phyloP scores from a whole-genome alignment of 2,329 filamentous ascomycete species.

The Nigrograna mackinnonii region DNA sequence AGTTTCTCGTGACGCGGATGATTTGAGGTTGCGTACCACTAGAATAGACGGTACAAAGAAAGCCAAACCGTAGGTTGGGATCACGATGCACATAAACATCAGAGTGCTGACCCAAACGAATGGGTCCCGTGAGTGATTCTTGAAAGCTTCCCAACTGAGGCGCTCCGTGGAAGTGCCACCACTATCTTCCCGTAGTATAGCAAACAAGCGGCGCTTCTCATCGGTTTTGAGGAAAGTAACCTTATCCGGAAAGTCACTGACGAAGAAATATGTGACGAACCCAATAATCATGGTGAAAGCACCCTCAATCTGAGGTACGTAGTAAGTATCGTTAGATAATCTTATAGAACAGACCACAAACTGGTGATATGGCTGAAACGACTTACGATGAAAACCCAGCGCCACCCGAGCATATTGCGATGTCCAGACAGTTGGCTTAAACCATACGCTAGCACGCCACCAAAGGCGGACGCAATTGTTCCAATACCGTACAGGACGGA shows the following conservation, averaged over 20 bases:
- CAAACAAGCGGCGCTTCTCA: neutral
- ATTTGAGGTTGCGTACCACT: neutral
- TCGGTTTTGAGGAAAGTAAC: neutral
- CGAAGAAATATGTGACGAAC: neutral
- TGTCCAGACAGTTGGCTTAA: neutral
- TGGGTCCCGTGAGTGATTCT: neutral
- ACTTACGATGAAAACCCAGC: conserved; percentile 1
- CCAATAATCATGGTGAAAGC: neutral
- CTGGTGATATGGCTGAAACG: too few species aligned
- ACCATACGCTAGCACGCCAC: neutral
- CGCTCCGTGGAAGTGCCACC: neutral
- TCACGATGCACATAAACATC: neutral
- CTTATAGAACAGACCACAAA: too few species aligned
- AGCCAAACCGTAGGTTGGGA: neutral
- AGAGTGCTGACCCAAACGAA: neutral
- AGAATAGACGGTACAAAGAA: neutral
- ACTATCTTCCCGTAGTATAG: neutral
- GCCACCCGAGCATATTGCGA: neutral
- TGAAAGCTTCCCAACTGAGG: neutral
- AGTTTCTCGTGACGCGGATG: neutral
- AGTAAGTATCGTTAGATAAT: too few species aligned
- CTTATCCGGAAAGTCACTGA: neutral
- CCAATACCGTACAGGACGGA: neutral
- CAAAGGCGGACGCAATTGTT: neutral
- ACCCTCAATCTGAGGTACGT: too few species aligned